phyloP scores from a whole-genome alignment of 2,329 filamentous ascomycete species.

The Trichoderma endophyticum region DNA sequence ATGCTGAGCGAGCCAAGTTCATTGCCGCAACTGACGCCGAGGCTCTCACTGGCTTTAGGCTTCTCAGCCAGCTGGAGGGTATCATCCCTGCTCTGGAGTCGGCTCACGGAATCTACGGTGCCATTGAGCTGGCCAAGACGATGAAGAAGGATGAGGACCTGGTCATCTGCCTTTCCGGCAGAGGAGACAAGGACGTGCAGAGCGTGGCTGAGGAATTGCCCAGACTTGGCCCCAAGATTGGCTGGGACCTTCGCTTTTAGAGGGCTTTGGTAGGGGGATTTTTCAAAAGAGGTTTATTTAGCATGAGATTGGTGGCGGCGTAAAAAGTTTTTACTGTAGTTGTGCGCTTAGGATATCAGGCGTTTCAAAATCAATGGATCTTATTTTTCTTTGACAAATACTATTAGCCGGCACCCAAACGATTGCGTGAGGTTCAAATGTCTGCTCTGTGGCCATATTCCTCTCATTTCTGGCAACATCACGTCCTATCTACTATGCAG shows the following conservation, averaged over 20 bases:
- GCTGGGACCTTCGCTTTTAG: constrained; percentile 64
- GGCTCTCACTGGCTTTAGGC: constrained; percentile 81
- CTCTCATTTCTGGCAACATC: background rate
- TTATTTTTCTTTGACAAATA: background rate
- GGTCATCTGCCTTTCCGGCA: constrained; percentile 88
- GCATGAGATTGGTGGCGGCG: background rate
- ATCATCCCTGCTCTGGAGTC: constrained; percentile 96
- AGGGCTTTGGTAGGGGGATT: background rate
- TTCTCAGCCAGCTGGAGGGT: constrained; percentile 84
- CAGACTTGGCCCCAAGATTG: constrained; percentile 82
- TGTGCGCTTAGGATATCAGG: constrained; percentile 1
- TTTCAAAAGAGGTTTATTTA: background rate
- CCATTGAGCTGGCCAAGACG: constrained; percentile 84
- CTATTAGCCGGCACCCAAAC: background rate
- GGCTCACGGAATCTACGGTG: constrained; percentile 87
- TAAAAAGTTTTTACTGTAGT: background rate
- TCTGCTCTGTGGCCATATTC: background rate
- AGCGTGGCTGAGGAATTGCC: constrained; percentile 94
- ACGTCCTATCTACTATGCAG: background rate
- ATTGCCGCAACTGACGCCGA: constrained; percentile 88
- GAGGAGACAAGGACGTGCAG: constrained; percentile 98
- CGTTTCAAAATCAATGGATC: background rate
- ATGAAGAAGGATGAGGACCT: constrained; percentile 86
- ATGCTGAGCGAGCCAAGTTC: constrained; percentile 80
- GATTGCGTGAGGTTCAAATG: background rate